These are phyloP conservation scores for Lentinula sp. DNA, from an alignment of 768 basidiomycete species.

Conservation along the genomic window DNA sequence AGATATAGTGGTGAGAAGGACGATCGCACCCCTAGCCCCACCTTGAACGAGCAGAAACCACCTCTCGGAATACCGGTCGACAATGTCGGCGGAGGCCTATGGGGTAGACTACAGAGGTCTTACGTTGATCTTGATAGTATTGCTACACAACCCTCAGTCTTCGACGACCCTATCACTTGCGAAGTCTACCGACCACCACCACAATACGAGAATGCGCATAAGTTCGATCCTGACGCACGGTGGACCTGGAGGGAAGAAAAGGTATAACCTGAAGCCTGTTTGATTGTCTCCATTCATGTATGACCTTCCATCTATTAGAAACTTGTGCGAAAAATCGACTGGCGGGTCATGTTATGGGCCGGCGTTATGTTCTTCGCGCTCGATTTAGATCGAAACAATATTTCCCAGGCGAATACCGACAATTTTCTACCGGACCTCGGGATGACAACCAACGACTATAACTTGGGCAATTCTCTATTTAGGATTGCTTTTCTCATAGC, in stretches of 20 bases:
- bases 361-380: constrained; percentile 59
- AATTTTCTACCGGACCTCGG: constrained; percentile 59
- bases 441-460: constrained; percentile 59
- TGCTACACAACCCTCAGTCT: constrained; percentile 59
- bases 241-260: constrained; percentile 72
- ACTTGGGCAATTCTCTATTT: constrained; percentile 58
- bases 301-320: constrained; percentile 20
- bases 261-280: constrained; percentile 17
- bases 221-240: constrained; percentile 59
- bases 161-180: constrained; percentile 47
- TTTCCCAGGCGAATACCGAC: constrained; percentile 64
- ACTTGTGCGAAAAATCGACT: constrained; percentile 55
- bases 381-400: constrained; percentile 54
- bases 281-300: neutral
- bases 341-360: constrained; percentile 55
- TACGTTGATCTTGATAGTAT: constrained; percentile 40
- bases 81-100: constrained; percentile 19
- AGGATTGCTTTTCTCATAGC: constrained; percentile 40
- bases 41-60: constrained; percentile 16
- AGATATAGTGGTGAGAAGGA: neutral
- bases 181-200: constrained; percentile 48
- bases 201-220: constrained; percentile 53
- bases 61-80: constrained; percentile 27
- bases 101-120: constrained; percentile 20
- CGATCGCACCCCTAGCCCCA: neutral